Percentiles rank a stretch among this genome's conserved stretches.
These are phyloP conservation scores for Termitomyces sp. DNA, from an alignment of 768 basidiomycete genomes.

Conservation along the genomic window DNA sequence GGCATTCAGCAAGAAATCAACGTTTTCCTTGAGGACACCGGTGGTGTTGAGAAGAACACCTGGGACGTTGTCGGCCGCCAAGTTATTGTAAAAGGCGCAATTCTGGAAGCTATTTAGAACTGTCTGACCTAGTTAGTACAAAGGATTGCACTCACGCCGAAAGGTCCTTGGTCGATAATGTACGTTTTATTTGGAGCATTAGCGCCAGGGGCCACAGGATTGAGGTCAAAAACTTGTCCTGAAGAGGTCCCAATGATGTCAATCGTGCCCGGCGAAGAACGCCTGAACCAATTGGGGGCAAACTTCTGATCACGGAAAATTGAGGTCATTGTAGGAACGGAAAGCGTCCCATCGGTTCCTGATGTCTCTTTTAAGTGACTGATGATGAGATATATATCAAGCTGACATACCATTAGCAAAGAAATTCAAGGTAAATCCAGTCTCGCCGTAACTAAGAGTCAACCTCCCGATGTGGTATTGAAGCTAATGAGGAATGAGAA, in stretches of 20 bases:
- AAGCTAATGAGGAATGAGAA: constrained; percentile 1
- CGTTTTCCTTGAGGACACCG: constrained; percentile 12
- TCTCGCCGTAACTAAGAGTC: constrained; percentile 13
- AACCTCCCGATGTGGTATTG: constrained; percentile 13
- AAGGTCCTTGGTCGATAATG: constrained; percentile 1
- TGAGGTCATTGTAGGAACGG: constrained; percentile 10
- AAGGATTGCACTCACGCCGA: neutral
- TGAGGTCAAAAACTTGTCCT: neutral
- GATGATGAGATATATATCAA: neutral
- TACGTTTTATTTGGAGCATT: constrained; percentile 10
- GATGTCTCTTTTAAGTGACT: neutral
- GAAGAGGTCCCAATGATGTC: neutral
- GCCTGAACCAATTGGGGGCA: constrained; percentile 8
- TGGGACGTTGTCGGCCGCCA: constrained; percentile 10
- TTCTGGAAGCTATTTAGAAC: neutral
- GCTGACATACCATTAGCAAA: constrained; percentile 12
- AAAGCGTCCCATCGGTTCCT: constrained; percentile 12
- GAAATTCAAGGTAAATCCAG: constrained; percentile 13
- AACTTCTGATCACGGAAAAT: constrained; percentile 15
- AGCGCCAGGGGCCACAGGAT: constrained; percentile 10
- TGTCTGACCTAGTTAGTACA: neutral
- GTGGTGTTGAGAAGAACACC: constrained; percentile 13
- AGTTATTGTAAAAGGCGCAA: constrained; percentile 5
- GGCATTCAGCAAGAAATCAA: constrained; percentile 10
- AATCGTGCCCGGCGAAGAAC: constrained; percentile 2